phyloP scores from a whole-genome alignment of 1,139 yeast species.

The Hyphopichia fennica region DNA sequence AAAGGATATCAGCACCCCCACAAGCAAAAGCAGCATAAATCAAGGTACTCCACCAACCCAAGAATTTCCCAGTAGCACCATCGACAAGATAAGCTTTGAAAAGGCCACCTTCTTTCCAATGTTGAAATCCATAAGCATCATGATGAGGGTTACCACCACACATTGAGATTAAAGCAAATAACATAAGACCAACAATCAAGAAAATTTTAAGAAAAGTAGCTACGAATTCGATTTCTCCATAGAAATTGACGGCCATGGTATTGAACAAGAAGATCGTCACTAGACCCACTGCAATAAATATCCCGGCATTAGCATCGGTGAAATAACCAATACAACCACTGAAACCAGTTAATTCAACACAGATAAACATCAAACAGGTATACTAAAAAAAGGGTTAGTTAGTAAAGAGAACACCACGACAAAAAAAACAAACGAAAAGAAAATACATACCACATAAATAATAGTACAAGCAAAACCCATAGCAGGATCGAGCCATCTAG shows the following conservation, averaged over 20 bases:
- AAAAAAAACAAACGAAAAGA: slow-evolving; percentile 1
- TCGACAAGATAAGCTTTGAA: slow-evolving; percentile 29
- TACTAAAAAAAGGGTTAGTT: no score
- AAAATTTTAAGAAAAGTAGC: slow-evolving; percentile 39
- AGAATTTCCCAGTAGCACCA: slow-evolving; percentile 36
- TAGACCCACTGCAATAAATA: slow-evolving; percentile 34
- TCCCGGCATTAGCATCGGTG: slow-evolving; percentile 40
- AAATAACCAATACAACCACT: slow-evolving; percentile 21
- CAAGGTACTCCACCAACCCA: slow-evolving; percentile 36
- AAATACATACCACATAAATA: slow-evolving; percentile 28
- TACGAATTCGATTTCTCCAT: slow-evolving; percentile 39
- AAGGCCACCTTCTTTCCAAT: slow-evolving; percentile 34
- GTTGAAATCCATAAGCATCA: slow-evolving; percentile 39
- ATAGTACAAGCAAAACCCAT: slow-evolving; percentile 39
- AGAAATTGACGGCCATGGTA: slow-evolving; percentile 30
- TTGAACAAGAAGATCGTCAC: slow-evolving; percentile 32
- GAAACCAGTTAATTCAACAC: slow-evolving; percentile 38
- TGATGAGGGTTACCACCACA: slow-evolving; percentile 39
- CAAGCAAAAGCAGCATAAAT: slow-evolving; percentile 43
- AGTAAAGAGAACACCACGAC: no score
- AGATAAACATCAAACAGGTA: slow-evolving; percentile 31
- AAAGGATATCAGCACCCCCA: slow-evolving; percentile 43
- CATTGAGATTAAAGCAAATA: slow-evolving; percentile 39
- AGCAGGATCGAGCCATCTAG: slow-evolving; percentile 42
- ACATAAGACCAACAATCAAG: slow-evolving; percentile 40